Evolutionary conservation across 345 rosid genomes (phyloP), one percentile per base, ranked within the genome.

Genomic region (Atalantia buxifolia): DNA sequence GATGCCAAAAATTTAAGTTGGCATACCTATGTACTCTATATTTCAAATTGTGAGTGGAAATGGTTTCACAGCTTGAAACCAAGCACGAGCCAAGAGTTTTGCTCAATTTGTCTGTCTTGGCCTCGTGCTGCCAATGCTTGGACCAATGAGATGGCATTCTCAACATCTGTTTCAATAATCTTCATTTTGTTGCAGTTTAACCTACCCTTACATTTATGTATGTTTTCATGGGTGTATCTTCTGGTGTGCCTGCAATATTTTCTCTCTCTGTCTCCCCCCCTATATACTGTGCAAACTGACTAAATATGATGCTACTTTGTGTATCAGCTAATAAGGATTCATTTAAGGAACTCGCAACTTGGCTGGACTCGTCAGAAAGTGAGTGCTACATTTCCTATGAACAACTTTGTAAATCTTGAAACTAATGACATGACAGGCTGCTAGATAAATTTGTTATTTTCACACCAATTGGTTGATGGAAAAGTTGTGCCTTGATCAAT

Each of bases 331-430:
- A 74, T 81, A 66, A 84, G 86, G 80, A 88, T 89, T 82, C 86
- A 83, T 69, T 74, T 82, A 27, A 84, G 88, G 83, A 86, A 83
- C 76, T 80, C 85, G 69, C 87, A 77, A 80, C 86, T 79, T 70
- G 87, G 90, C 50, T 90, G 94, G 92, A 86, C 89, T 70, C 87
- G 92, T 25, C 94, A 90, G 78, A 89, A 90, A 77, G 94, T 90
- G 78, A 86, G 88, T 82, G 62, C 33, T 35, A 24, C 48, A 38
- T 79, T 57, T 35, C 56, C 59, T 40, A 12, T 7, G 27, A 30
- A 60, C 16, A 27, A 35, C 36, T 57, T 13, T 30, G 18, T 78
- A 57, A 10, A 36, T 59, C 60, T 77, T 55, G 25, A 65, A 59
- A 57, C 35, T 53, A 68, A 65, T 28, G 22, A 48, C 33, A 73